Conservation (phyloP, 345 rosid species). For the Eucalyptus urophylla region DNA sequence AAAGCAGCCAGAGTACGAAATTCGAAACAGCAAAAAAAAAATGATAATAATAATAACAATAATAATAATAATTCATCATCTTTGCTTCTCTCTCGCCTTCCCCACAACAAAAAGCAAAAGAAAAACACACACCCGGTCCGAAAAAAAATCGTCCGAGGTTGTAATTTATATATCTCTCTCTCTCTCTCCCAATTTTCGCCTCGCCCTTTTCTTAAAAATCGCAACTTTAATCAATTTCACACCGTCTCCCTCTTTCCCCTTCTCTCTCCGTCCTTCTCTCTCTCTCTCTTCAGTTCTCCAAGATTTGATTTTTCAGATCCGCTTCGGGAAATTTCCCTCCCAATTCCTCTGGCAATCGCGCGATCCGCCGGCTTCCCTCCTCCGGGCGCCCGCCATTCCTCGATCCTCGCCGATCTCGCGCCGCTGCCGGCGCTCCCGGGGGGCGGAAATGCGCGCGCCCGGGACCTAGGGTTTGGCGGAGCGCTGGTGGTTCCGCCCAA, state of each 20-base stretch:
- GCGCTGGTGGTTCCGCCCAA: not conserved
- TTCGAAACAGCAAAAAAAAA: too few species aligned
- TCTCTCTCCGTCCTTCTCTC: not conserved
- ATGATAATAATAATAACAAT: too few species aligned
- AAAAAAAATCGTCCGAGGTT: not conserved
- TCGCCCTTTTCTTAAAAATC: not conserved
- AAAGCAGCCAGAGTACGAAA: not conserved
- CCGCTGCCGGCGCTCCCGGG: not conserved
- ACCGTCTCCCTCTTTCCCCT: not conserved
- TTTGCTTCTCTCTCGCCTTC: not conserved
- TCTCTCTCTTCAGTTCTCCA: not conserved
- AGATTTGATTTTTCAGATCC: not conserved
- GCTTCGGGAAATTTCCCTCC: not conserved
- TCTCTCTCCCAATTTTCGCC: not conserved
- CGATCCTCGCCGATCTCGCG: not conserved
- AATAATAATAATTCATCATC: not conserved
- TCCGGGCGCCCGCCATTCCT: not conserved
- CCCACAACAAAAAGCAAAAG: not conserved
- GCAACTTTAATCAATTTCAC: not conserved
- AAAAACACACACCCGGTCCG: not conserved
- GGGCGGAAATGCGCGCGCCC: slow-evolving; percentile 35
- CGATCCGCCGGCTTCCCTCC: not conserved
- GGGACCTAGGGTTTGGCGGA: slow-evolving; percentile 29
- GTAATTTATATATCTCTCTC: not conserved
- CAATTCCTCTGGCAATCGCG: not conserved